phyloP scores from a whole-genome alignment of 768 basidiomycete species.

The Pisolithus orientalis region DNA sequence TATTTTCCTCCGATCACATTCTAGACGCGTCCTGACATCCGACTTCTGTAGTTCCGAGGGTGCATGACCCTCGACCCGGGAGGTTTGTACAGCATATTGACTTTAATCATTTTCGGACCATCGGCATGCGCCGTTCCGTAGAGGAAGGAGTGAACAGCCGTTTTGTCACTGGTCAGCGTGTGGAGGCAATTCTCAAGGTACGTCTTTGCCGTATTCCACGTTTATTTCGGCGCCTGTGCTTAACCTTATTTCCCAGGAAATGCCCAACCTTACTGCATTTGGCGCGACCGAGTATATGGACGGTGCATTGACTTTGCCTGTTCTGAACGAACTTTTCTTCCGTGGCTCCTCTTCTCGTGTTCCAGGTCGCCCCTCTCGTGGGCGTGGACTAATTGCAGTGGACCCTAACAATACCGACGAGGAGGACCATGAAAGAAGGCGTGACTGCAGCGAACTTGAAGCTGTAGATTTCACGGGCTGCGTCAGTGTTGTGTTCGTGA shows the following conservation, averaged over 20 bases:
- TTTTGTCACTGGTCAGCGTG: constrained; percentile 87
- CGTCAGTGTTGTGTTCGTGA: constrained; percentile 84
- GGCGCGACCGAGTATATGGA: constrained; percentile 99
- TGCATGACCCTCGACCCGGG: constrained; percentile 67
- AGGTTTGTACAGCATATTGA: constrained; percentile 82
- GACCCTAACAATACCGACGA: constrained; percentile 61
- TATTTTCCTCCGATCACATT: background rate
- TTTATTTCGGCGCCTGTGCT: constrained; percentile 2
- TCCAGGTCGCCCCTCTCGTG: constrained; percentile 61
- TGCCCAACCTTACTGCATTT: constrained; percentile 78
- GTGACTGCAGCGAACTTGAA: constrained; percentile 72
- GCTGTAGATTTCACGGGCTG: constrained; percentile 94
- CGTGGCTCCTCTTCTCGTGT: constrained; percentile 71
- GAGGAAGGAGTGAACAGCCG: constrained; percentile 85
- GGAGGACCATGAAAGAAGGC: constrained; percentile 67
- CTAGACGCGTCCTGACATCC: constrained; percentile 4
- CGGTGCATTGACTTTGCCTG: constrained; percentile 75
- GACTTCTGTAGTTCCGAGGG: constrained; percentile 48
- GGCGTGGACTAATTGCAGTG: constrained; percentile 43
- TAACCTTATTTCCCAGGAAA: constrained; percentile 50
- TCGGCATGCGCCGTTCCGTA: constrained; percentile 89
- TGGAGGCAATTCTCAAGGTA: constrained; percentile 75
- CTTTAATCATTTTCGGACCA: constrained; percentile 96
- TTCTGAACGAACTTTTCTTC: constrained; percentile 86
- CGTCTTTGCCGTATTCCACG: constrained; percentile 11